A percentile compares a stretch with the other conserved stretches of the same genome.
These are phyloP conservation scores for Tetramitus jugosus DNA, from an alignment of 208 protist species.

Conservation along the genomic window DNA sequence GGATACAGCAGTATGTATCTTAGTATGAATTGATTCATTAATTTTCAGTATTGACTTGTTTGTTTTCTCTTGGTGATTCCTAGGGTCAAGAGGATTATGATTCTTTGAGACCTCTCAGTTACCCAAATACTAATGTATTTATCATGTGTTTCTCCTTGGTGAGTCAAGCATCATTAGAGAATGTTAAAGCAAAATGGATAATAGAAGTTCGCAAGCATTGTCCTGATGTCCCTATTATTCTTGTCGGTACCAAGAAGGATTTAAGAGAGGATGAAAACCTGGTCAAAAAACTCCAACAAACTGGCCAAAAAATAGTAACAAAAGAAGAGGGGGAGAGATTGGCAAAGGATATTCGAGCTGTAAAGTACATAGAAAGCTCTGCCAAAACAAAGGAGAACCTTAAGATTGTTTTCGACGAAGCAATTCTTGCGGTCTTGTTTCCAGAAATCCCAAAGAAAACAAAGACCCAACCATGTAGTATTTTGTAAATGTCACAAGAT, in stretches of 20 bases:
- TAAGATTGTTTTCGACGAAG: constrained; percentile 65
- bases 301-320: constrained; percentile 37
- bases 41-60: too few species aligned
- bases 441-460: neutral
- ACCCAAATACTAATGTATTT: too few species aligned
- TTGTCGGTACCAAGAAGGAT: constrained; percentile 82
- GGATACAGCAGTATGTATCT: too few species aligned
- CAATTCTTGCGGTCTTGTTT: constrained; percentile 39
- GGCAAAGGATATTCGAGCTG: constrained; percentile 58
- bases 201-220: constrained; percentile 33
- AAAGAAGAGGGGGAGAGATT: constrained; percentile 48
- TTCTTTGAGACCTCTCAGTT: too few species aligned
- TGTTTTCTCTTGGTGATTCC: too few species aligned
- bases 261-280: constrained; percentile 50
- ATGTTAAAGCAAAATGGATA: constrained; percentile 36
- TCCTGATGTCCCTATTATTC: constrained; percentile 54
- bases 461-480: too few species aligned
- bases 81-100: too few species aligned
- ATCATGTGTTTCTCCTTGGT: too few species aligned
- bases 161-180: too few species aligned
- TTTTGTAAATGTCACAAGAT: too few species aligned
- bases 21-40: too few species aligned
- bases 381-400: constrained; percentile 61
- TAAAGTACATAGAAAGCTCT: constrained; percentile 78
- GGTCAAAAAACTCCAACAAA: constrained; percentile 25